Evolutionary conservation across 768 basidiomycete species (phyloP).

Genomic region (Serendipita indica): DNA sequence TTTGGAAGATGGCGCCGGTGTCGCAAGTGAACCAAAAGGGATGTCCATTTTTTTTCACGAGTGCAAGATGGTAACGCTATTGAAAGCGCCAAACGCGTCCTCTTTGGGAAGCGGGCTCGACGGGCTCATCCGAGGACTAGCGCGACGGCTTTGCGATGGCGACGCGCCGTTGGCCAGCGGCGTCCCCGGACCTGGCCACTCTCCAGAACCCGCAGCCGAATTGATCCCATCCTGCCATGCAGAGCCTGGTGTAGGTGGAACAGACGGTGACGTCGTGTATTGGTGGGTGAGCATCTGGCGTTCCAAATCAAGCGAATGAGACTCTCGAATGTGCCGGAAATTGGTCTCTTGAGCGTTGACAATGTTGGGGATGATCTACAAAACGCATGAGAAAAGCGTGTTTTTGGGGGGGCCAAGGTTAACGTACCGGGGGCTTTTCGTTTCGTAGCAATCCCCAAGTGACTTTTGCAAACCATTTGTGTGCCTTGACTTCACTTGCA

Average conservation of each 20-base stretch:
- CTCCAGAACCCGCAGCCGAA: neutral
- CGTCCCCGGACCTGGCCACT: neutral
- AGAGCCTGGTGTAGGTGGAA: neutral
- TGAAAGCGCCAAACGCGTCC: constrained; percentile 1
- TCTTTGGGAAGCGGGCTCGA: neutral
- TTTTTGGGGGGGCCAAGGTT: neutral
- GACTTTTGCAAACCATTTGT: constrained; percentile 94
- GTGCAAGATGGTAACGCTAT: constrained; percentile 7
- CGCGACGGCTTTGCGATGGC: neutral
- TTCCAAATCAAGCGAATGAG: constrained; percentile 9
- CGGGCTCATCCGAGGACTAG: neutral
- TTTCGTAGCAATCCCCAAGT: constrained; percentile 95
- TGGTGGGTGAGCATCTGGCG: constrained; percentile 5
- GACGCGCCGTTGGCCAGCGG: neutral
- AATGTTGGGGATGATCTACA: constrained; percentile 9
- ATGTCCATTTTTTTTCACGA: constrained; percentile 5
- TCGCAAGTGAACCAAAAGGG: too few species aligned
- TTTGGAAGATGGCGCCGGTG: too few species aligned
- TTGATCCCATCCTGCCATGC: constrained; percentile 7
- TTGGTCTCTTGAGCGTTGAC: neutral
- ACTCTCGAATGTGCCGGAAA: constrained; percentile 3
- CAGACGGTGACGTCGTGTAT: neutral
- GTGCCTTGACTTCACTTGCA: constrained; percentile 95
- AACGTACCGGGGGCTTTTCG: constrained; percentile 76
- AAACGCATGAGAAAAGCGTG: neutral